Conservation (phyloP, 2,329 filamentous ascomycete species). For the Ceratocystis alfenasii region DNA sequence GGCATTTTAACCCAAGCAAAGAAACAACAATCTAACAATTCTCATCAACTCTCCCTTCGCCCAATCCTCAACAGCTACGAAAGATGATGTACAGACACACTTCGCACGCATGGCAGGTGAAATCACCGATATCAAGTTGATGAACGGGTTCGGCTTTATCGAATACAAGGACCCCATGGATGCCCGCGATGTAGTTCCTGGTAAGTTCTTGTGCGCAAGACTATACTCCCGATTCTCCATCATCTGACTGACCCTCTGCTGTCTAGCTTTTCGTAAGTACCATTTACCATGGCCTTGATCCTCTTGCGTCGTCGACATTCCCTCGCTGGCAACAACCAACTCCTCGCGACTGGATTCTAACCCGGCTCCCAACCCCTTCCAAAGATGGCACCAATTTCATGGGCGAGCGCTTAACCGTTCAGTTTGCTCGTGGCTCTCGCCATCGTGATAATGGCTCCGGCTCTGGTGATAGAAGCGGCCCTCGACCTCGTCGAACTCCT, state of each 20-base stretch:
- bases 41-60: background rate
- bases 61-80: conserved; percentile 57
- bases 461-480: conserved; percentile 44
- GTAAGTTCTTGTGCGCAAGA: conserved; percentile 42
- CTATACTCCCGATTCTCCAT: background rate
- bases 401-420: conserved; percentile 92
- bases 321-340: conserved; percentile 11
- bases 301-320: background rate
- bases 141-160: conserved; percentile 99
- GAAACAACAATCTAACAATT: background rate
- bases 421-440: conserved; percentile 83
- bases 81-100: conserved; percentile 90
- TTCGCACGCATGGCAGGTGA: conserved; percentile 95
- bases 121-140: conserved; percentile 98
- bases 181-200: conserved; percentile 93
- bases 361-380: conserved; percentile 5
- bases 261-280: conserved; percentile 50
- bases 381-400: conserved; percentile 95
- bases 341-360: conserved; percentile 15
- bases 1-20: background rate
- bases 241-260: conserved; percentile 7
- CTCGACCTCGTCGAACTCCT: conserved; percentile 81
- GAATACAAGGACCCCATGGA: conserved; percentile 99
- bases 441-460: conserved; percentile 40
- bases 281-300: background rate